Evolutionary conservation across 345 rosid genomes (phyloP).

Genomic region (Eucalyptus polyanthemos): DNA sequence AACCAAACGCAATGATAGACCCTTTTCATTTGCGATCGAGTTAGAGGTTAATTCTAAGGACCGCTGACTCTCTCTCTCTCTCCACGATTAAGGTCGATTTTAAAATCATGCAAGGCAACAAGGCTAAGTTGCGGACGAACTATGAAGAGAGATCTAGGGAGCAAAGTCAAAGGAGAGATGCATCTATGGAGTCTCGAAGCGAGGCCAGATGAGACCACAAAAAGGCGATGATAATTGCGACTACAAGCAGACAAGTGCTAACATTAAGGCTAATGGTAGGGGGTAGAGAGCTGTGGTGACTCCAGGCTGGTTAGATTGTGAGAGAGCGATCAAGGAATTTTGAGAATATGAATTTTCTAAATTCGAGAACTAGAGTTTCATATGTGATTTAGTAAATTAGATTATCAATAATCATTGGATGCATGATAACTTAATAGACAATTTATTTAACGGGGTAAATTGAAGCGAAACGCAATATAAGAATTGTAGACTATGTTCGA

Average conservation of each 20-base stretch:
- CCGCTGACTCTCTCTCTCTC: too few species aligned
- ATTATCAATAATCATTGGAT: neutral
- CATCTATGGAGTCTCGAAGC: neutral
- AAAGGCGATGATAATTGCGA: neutral
- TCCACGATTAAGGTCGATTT: neutral
- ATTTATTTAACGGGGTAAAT: too few species aligned
- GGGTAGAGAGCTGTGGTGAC: neutral
- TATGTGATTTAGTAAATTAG: neutral
- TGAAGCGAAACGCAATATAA: too few species aligned
- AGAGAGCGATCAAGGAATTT: neutral
- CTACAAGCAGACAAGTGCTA: neutral
- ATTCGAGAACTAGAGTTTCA: neutral
- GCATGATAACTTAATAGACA: neutral
- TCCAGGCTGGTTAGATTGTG: neutral
- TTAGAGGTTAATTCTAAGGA: neutral
- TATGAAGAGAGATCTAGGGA: neutral
- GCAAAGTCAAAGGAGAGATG: neutral
- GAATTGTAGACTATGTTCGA: too few species aligned
- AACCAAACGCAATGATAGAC: rapidly evolving
- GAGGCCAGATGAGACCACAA: neutral
- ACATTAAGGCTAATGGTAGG: neutral
- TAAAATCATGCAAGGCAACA: neutral
- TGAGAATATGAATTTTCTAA: neutral
- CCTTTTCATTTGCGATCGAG: neutral
- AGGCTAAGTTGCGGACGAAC: neutral